Evolutionary conservation across 495 filamentous ascomycete species (phyloP).

Genomic region (Annulohypoxylon bovei): DNA sequence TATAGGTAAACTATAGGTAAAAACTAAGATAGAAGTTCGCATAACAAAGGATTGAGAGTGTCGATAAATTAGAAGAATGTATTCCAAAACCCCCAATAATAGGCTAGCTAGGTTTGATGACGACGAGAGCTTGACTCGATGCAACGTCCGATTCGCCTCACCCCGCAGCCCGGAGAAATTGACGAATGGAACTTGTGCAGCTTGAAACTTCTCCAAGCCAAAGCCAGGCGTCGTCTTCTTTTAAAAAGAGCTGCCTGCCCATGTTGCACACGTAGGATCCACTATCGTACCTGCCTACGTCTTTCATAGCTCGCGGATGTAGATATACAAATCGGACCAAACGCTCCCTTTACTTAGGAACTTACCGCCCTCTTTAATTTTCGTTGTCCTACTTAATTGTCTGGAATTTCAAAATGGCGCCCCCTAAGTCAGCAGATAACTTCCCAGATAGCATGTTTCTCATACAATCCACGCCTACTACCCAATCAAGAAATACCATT

Average conservation of each 20-base stretch:
- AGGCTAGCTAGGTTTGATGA: background rate
- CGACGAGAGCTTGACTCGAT: background rate
- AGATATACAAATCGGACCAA: conserved; percentile 21
- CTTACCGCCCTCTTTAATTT: background rate
- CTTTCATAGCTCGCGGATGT: background rate
- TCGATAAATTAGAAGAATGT: too few relatives aligned
- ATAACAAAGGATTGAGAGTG: too few relatives aligned
- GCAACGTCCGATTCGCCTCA: conserved; percentile 7
- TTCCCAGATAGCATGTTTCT: background rate
- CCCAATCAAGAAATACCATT: background rate
- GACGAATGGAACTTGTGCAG: conserved; percentile 10
- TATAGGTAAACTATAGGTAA: too few relatives aligned
- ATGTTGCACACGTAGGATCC: conserved; percentile 9
- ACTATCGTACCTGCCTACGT: background rate
- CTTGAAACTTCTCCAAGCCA: background rate
- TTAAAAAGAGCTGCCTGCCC: conserved; percentile 4
- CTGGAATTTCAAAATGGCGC: background rate
- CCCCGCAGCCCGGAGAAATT: conserved; percentile 2
- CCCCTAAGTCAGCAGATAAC: background rate
- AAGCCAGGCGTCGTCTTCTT: too few relatives aligned
- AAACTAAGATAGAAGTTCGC: too few relatives aligned
- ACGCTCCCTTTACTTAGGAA: conserved; percentile 22
- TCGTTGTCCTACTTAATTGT: conserved; percentile 10
- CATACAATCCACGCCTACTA: background rate
- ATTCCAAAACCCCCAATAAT: too few relatives aligned